Base-by-base conservation (phyloP, 768 basidiomycete genomes). In the Lentinula boryana region DNA sequence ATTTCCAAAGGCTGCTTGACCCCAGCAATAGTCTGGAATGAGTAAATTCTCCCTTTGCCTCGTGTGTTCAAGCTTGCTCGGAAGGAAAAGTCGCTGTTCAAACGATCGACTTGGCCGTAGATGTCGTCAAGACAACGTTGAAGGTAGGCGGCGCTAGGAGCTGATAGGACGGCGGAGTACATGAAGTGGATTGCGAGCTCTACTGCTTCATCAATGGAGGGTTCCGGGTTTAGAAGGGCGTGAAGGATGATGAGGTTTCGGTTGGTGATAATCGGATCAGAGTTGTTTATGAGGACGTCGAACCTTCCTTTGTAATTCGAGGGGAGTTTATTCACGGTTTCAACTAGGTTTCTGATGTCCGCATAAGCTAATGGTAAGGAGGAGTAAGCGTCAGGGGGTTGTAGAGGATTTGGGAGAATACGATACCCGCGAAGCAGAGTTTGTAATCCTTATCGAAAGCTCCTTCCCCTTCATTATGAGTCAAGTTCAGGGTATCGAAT, bases 101-200 rank as follows among this genome's bases (percentile, higher is more conserved):
- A 4, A 48, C 41, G 5, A 10, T 73, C 69, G 35, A 65, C 35
- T 8, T 70, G 69, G 36, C 70, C 71, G 56, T 78, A 78, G 7
- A 77, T 74, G 33, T 68, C 55, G 46, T 72, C 72, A 33, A 74
- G 67, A 60, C 75, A 77, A 7, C 69, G 70, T 31, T 69, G 68
- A 48, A 77, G 58, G 56, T 78, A 77, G 2, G 72, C 68, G 12
- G 74, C 73, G 18, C 69, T 68, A 6, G 71, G 69, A 9, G 70
- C 68, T 0, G 75, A 66, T n/a, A 80, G 66, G 23, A 67, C 68
- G 41, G 74, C 67, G 1, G 78, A 78, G 63, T 78, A 80, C 75
- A 78, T 78, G 27, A 78, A 65, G 62, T 78, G 78, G 7, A 69
- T 65, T 0, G 74, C 74, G 9, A 80, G 67, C 64, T 78, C 77